These are phyloP conservation scores for Debaryomyces maramus DNA, from an alignment of 805 yeast genomes.

Conservation along the genomic window DNA sequence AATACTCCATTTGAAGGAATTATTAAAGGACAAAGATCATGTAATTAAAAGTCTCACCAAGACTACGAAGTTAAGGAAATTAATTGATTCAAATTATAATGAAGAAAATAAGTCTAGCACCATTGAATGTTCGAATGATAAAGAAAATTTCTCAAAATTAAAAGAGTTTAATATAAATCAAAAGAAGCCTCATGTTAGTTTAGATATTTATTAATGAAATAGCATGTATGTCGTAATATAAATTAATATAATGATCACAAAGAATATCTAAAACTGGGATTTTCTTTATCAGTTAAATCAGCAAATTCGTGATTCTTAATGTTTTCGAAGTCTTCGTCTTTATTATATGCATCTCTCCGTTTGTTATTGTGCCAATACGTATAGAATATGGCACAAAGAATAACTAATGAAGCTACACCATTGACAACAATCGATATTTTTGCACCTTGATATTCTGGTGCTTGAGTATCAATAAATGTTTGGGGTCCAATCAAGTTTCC, in stretches of 20 bases:
- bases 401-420: conserved; percentile 3
- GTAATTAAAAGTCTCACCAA: conserved; percentile 73
- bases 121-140: conserved; percentile 6
- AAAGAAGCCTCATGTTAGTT: conserved; percentile 10
- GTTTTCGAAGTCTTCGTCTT: conserved; percentile 19
- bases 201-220: background rate
- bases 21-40: conserved; percentile 70
- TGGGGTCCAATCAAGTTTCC: conserved; percentile 32
- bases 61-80: conserved; percentile 56
- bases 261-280: conserved; percentile 51
- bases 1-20: conserved; percentile 60
- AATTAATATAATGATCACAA: conserved; percentile 10
- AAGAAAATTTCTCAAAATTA: conserved; percentile 16
- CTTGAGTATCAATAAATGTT: conserved; percentile 23
- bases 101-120: background rate
- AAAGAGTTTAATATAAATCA: conserved; percentile 24
- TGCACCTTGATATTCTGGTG: conserved; percentile 27
- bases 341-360: conserved; percentile 25
- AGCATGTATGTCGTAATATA: background rate
- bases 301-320: conserved; percentile 47
- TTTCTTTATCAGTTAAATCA: conserved; percentile 56
- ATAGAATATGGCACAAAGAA: conserved; percentile 1
- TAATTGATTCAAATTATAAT: conserved; percentile 35
- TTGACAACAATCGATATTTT: conserved; percentile 13
- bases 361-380: conserved; percentile 33